Base-by-base conservation (phyloP, 1,284 basidiomycete genomes). In the Paramarasmius palmivorus region DNA sequence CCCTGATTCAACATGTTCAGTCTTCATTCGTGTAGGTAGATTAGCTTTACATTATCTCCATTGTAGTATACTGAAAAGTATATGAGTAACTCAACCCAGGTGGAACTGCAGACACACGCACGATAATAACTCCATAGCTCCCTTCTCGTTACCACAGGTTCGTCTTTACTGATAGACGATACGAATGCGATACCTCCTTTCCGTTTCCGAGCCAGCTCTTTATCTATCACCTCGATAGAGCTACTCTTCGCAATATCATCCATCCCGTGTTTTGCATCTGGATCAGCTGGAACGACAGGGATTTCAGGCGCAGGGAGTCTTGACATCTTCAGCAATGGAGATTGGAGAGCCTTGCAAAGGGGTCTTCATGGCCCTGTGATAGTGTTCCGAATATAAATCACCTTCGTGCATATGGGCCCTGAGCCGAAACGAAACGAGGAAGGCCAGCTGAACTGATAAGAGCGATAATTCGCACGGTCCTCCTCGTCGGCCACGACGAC, bases 71-170 rank as follows among this genome's bases (percentile, higher is more conserved):
- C 85, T 87, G 56, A 10, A 47, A 42, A 26, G 6, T 19, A 29
- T 25, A 15, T 22, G 25, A 40, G 14, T 4, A 50, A 37, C 42
- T 19, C 17, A 29, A n/a, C 5, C 12, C 2, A 6, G 10, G 4
- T 26, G 51, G 14, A 26, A 25, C 38, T 42, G 14, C 14, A 23
- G 14, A 3, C 4, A 19, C 2, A 74, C 77, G 49, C 57, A 87
- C 87, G 56, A 64, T 90, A 90, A 60, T 88, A 90, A 53, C 81
- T 82, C 88, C 87, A 90, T 5, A 90, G 72, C 63, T 90, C 87
- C 58, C 62, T 76, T 51, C 77, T 73, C 3, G 79, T 84, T 2
- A 86, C 84, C 17, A 82, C 61, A 0, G 84, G 84, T 49, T 83
- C 83, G 44, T 80, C 63, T 55, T 73, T 71, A 46, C 55, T 65